Evolutionary conservation across 768 basidiomycete genomes (phyloP).

Genomic region (Rhodotorula paludigena): DNA sequence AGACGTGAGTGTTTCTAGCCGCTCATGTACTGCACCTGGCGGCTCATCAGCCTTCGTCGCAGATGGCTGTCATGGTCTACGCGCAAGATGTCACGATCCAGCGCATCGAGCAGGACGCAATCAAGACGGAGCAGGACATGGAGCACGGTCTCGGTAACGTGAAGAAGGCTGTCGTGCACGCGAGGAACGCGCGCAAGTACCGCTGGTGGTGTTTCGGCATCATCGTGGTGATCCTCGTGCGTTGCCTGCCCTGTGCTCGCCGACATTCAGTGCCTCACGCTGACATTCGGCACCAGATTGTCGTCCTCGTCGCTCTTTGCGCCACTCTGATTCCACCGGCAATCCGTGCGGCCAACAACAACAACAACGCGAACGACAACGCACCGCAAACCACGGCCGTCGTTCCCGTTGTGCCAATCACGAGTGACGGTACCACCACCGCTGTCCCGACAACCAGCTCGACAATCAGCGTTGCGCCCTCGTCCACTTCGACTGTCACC

Average conservation of each 20-base stretch:
- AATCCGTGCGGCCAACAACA: neutral
- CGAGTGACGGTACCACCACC: neutral
- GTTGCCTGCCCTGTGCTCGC: neutral
- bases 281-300: neutral
- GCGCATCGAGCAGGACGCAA: conserved; percentile 59
- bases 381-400: too few species aligned
- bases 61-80: conserved; percentile 74
- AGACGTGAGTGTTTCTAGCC: conserved; percentile 54
- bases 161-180: conserved; percentile 74
- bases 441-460: neutral
- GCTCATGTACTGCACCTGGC: neutral
- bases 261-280: neutral
- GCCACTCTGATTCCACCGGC: conserved; percentile 7
- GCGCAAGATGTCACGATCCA: conserved; percentile 71
- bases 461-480: neutral
- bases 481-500: neutral
- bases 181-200: conserved; percentile 82
- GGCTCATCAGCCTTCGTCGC: neutral
- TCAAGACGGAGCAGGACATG: conserved; percentile 61
- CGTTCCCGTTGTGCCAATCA: neutral
- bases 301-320: conserved; percentile 14
- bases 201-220: conserved; percentile 87
- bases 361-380: neutral
- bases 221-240: conserved; percentile 58
- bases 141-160: conserved; percentile 69